A percentile compares a stretch with the other conserved stretches of the same genome.
phyloP scores from a whole-genome alignment of 306 rosid species.

The Senna siamea region DNA sequence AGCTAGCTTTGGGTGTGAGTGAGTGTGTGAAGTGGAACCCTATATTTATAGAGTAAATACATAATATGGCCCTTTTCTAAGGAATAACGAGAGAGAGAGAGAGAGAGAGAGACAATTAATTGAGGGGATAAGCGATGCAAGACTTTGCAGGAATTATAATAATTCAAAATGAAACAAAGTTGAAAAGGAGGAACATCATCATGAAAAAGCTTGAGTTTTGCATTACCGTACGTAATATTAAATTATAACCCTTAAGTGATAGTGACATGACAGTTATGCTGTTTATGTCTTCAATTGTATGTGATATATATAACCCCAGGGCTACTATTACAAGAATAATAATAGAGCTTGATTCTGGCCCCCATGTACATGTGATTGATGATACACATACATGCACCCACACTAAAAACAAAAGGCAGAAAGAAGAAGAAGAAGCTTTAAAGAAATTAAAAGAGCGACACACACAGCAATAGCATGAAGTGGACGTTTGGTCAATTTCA shows the following conservation, averaged over 20 bases:
- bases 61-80: constrained; percentile 14
- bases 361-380: background rate
- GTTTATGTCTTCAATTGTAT: no score
- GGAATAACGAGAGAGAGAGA: background rate
- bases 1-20: constrained; percentile 9
- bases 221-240: background rate
- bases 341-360: background rate
- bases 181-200: constrained; percentile 38
- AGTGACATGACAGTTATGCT: background rate
- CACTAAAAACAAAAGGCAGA: no score
- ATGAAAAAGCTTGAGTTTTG: constrained; percentile 23
- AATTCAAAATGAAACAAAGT: background rate
- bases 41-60: constrained; percentile 53
- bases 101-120: background rate
- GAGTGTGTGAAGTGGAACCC: constrained; percentile 40
- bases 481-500: constrained; percentile 6
- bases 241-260: background rate
- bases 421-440: no score
- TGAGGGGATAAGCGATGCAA: background rate
- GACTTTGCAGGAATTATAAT: constrained; percentile 1
- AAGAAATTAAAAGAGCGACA: background rate
- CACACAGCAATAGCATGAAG: background rate
- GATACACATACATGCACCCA: background rate
- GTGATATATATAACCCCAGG: no score
- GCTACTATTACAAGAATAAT: background rate